Base-by-base conservation (phyloP, 1,139 yeast genomes). In the Taiozyma sp. region DNA sequence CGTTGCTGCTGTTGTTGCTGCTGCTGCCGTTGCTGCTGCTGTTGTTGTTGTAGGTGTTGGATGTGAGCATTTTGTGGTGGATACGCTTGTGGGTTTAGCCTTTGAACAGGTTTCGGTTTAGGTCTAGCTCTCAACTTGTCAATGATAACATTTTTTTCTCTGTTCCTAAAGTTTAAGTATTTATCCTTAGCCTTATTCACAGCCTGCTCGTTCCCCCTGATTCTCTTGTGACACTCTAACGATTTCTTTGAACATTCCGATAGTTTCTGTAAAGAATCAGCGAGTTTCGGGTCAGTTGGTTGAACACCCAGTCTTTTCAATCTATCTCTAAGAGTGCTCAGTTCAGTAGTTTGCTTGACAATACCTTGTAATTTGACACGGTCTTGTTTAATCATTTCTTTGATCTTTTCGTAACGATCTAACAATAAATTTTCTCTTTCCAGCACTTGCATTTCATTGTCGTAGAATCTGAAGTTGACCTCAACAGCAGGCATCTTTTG, bases 241-340 rank as follows among this genome's bases (percentile, higher is more conserved):
- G 47, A 30, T 9, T 32, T 32, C 16, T 37, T 42, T 19, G 53
- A 50, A 16, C 43, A 42, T 6, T 45, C 49, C 3, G 52, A 42
- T 28, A 46, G 34, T 13, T 43, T 44, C 16, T 47, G 49, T 14
- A 52, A 43, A 10, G 30, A 21, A 14, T 45, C 41, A 16, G 19
- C 13, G 16, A 53, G 32, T 7, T 47, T 40, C 22, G 22, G 35
- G 28, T 46, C 50, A 7, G 29, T 21, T 9, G 40, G 39, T 2
- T 32, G 3, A 14, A 51, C 16, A 7, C 57, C 57, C 29, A 52
- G n/a, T 30, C 40, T 50, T 21, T 45, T 45, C 5, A 55, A 22
- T 39, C 39, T 49, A 3, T 50, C 48, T 35, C 52, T 53, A 24
- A 45, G 47, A 3, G 30, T 24, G 4, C 30, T 42, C 11, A 49